Evolutionary conservation across 257 asterid species (phyloP).

Genomic region (Paraleonurus japonicus): DNA sequence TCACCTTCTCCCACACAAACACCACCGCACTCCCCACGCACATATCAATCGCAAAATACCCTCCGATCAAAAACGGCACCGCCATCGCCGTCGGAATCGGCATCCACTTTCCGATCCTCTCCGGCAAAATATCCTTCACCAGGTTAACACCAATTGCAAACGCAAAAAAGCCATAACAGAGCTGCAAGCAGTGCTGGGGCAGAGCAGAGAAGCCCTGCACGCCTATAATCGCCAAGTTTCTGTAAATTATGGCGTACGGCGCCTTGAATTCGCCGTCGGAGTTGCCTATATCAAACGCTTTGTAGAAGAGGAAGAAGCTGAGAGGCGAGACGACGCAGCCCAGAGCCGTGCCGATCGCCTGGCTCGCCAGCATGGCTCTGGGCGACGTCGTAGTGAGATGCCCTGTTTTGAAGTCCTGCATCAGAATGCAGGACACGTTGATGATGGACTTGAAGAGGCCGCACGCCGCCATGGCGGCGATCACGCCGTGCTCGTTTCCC

Average conservation of each 20-base stretch:
- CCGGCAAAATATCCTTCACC: slow-evolving; percentile 54
- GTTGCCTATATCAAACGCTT: slow-evolving; percentile 84
- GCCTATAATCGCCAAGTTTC: slow-evolving; percentile 80
- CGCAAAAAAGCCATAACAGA: slow-evolving; percentile 69
- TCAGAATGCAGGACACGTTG: slow-evolving; percentile 56
- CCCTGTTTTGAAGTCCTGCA: slow-evolving; percentile 85
- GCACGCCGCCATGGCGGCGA: slow-evolving; percentile 80
- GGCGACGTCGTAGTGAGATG: slow-evolving; percentile 75
- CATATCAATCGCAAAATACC: slow-evolving; percentile 74
- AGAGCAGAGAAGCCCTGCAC: slow-evolving; percentile 81
- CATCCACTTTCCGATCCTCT: slow-evolving; percentile 65
- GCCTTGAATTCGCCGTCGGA: slow-evolving; percentile 80
- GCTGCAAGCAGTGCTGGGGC: slow-evolving; percentile 72
- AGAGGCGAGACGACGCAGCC: slow-evolving; percentile 77
- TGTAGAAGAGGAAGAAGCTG: slow-evolving; percentile 70
- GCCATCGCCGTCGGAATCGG: slow-evolving; percentile 93
- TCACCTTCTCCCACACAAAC: slow-evolving; percentile 56
- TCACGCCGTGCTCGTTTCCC: slow-evolving; percentile 72
- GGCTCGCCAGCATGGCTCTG: slow-evolving; percentile 72
- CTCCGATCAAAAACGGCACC: slow-evolving; percentile 75
- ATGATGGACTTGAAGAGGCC: slow-evolving; percentile 72
- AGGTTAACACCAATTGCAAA: slow-evolving; percentile 53
- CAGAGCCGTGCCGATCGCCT: slow-evolving; percentile 67
- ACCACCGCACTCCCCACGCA: slow-evolving; percentile 76
- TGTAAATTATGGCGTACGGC: slow-evolving; percentile 69